phyloP scores from a whole-genome alignment of 2,329 filamentous ascomycete species.

The Trichoderma sp. region DNA sequence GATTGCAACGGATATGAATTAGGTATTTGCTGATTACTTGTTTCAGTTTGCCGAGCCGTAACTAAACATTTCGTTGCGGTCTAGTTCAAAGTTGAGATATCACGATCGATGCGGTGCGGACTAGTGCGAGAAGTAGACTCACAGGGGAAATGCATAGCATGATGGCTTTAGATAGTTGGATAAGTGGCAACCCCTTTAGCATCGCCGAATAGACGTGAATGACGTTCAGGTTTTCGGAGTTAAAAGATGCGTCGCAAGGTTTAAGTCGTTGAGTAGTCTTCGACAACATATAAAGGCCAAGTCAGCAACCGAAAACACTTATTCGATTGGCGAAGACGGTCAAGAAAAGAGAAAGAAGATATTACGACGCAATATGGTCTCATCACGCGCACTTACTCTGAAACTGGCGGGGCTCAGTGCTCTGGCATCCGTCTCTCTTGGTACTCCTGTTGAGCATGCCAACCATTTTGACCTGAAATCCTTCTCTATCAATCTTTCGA shows the following conservation, averaged over 20 bases:
- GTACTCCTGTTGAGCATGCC: neutral
- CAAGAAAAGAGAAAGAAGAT: neutral
- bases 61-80: neutral
- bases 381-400: neutral
- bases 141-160: neutral
- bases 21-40: neutral
- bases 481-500: neutral
- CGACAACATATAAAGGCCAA: neutral
- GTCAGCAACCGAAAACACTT: neutral
- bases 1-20: neutral
- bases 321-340: neutral
- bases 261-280: neutral
- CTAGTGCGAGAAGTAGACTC: neutral
- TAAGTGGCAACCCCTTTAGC: neutral
- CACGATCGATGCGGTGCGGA: neutral
- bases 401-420: neutral
- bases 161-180: neutral
- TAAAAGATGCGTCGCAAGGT: neutral
- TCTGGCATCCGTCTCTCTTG: neutral
- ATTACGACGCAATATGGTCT: neutral
- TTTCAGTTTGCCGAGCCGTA: neutral
- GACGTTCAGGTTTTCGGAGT: neutral
- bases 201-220: neutral
- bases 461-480: neutral
- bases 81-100: neutral